Evolutionary conservation across 768 basidiomycete species (phyloP), one percentile per base, ranked within the genome.

Genomic region (Tephrocybe rancida): DNA sequence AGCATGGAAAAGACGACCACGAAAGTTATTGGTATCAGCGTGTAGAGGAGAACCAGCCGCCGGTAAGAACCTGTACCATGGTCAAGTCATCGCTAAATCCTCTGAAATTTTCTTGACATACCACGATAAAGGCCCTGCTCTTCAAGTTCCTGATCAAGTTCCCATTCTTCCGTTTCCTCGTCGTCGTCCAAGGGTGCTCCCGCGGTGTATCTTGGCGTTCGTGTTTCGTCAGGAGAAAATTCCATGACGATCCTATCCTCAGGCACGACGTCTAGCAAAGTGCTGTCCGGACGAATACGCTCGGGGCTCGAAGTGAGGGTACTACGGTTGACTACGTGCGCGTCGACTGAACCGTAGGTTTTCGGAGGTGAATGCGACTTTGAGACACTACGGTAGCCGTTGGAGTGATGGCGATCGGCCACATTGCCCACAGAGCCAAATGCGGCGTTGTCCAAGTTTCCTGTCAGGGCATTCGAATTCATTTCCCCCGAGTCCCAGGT

Each of bases 11-110:
- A 83, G 7, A 76, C 66, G 34, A 83, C 44, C 27, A 82, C 35
- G 8, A 78, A 80, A 0, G 80, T 76, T 34, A 84, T 48, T 1
- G 87, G 86, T n/a, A 82, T 82, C 29, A 86, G 68, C 0, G 78
- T 74, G 63, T 90, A 87, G 42, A 85, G 58, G n/a, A 73, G 65
- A 32, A 88, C 47, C 10, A 86, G 66, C 29, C 73, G 75, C 34
- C 62, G 67, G 72, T 89, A 89, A 3, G 87, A 88, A 19, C 88
- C 89, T 90, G 55, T 37, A 52, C 44, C 44, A 21, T 9, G 39
- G 3, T 21, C 21, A 48, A 35, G 37, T 34, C 24, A 41, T 22
- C 13, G 30, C 14, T 43, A 43, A 39, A 29, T 19, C 8, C n/a
- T 25, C 10, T 46, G 4, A 18, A 25, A 13, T 27, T 52, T 48